Conservation (phyloP, 2,329 filamentous ascomycete genomes). For the Fusarium torulosum region DNA sequence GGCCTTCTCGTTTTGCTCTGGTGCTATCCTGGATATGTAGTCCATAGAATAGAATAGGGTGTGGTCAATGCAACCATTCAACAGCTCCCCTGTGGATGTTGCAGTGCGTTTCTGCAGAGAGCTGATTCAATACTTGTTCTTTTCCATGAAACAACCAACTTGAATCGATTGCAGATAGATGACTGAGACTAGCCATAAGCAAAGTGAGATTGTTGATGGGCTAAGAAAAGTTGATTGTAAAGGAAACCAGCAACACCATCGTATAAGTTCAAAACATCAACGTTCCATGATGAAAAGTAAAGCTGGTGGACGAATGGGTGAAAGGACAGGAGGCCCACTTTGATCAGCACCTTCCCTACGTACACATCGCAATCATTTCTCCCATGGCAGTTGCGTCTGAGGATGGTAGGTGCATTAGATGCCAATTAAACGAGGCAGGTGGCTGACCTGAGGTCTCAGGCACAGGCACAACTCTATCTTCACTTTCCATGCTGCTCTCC, state of each 20-base stretch:
- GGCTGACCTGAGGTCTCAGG: constrained; percentile 19
- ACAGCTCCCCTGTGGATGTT: constrained; percentile 6
- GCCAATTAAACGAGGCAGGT: constrained; percentile 6
- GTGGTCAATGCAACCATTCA: constrained; percentile 45
- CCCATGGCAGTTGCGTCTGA: constrained; percentile 2
- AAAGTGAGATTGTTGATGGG: background rate
- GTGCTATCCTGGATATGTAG: constrained; percentile 9
- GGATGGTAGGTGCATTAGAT: constrained; percentile 10
- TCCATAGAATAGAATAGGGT: constrained; percentile 39
- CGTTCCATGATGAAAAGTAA: constrained; percentile 19
- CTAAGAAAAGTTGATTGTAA: constrained; percentile 4
- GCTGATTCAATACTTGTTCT: constrained; percentile 5
- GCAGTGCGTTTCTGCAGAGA: constrained; percentile 11
- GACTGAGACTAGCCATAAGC: constrained; percentile 9
- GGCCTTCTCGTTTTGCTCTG: constrained; percentile 23
- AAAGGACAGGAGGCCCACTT: constrained; percentile 20
- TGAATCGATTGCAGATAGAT: constrained; percentile 5
- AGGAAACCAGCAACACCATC: constrained; percentile 9
- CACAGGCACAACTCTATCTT: constrained; percentile 1
- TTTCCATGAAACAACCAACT: background rate
- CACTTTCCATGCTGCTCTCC: background rate
- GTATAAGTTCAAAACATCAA: constrained; percentile 24
- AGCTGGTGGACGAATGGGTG: constrained; percentile 21
- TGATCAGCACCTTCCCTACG: constrained; percentile 31
- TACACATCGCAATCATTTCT: constrained; percentile 33